These are phyloP conservation scores for Graphium sp. DNA, from an alignment of 2,329 filamentous ascomycete genomes.

Conservation along the genomic window DNA sequence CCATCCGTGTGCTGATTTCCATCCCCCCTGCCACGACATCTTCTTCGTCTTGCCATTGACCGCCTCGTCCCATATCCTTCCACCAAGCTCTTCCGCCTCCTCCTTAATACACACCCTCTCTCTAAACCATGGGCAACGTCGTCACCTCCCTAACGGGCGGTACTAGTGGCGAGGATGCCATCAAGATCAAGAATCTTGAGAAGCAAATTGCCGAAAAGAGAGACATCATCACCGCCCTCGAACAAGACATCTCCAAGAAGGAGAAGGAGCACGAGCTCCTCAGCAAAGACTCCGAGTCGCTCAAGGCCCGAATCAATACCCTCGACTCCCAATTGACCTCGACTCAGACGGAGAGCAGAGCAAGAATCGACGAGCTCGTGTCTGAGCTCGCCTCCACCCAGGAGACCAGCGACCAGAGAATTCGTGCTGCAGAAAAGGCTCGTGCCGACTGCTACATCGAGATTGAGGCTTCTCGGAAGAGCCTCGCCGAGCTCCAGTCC, in stretches of 20 bases:
- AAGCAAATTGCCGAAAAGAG: slow-evolving; percentile 20
- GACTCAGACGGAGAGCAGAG: slow-evolving; percentile 14
- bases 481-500: slow-evolving; percentile 6
- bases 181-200: slow-evolving; percentile 17
- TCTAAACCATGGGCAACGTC: slow-evolving; percentile 18
- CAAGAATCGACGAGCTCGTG: slow-evolving; percentile 16
- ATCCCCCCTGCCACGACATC: neutral
- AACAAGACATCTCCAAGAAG: slow-evolving; percentile 17
- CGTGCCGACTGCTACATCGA: slow-evolving; percentile 8
- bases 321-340: slow-evolving; percentile 14
- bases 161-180: slow-evolving; percentile 14
- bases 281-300: slow-evolving; percentile 17
- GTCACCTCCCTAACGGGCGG: slow-evolving; percentile 17
- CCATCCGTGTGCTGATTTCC: neutral
- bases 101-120: neutral
- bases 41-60: neutral
- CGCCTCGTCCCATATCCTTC: no score
- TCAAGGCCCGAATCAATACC: slow-evolving; percentile 20
- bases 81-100: neutral
- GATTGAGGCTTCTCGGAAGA: slow-evolving; percentile 8
- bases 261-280: slow-evolving; percentile 17
- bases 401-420: slow-evolving; percentile 8
- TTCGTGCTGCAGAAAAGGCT: slow-evolving; percentile 11
- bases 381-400: slow-evolving; percentile 14
- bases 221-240: slow-evolving; percentile 16